These are phyloP conservation scores for Rhizoclosmatium globosum DNA, from an alignment of 192 early-diverging fungal species.

Conservation along the genomic window DNA sequence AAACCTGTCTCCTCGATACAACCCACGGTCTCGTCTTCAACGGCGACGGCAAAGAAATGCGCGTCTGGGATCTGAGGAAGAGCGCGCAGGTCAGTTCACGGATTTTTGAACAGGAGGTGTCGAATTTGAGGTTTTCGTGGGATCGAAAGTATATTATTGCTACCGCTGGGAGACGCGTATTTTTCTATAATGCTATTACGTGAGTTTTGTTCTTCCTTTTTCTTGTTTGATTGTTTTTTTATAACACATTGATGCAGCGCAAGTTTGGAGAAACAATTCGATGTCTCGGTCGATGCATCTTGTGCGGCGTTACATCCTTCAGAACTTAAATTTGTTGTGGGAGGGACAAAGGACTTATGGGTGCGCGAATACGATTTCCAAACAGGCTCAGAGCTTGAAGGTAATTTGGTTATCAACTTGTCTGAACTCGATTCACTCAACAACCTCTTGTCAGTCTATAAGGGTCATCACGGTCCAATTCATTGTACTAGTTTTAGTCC, in stretches of 20 bases:
- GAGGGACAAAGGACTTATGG: constrained; percentile 82
- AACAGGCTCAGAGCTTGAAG: constrained; percentile 70
- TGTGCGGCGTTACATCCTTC: constrained; percentile 84
- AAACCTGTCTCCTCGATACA: constrained; percentile 70
- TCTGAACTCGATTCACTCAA: constrained; percentile 48
- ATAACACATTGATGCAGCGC: constrained; percentile 31
- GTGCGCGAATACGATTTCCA: constrained; percentile 86
- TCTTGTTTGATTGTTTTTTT: constrained; percentile 25
- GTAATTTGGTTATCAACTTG: constrained; percentile 29
- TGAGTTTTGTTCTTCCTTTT: too few species aligned
- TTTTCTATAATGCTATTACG: constrained; percentile 77
- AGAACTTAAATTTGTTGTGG: constrained; percentile 80
- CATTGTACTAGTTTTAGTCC: constrained; percentile 91
- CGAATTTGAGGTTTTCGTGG: constrained; percentile 77
- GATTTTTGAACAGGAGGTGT: constrained; percentile 69
- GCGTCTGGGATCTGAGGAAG: constrained; percentile 79
- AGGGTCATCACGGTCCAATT: constrained; percentile 91
- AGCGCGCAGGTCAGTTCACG: constrained; percentile 67
- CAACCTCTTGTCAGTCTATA: constrained; percentile 62
- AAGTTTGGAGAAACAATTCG: constrained; percentile 43
- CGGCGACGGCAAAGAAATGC: constrained; percentile 56
- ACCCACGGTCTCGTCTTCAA: constrained; percentile 56
- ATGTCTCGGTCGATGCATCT: constrained; percentile 67
- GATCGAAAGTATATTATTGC: constrained; percentile 80
- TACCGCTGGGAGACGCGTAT: constrained; percentile 78